Conservation (phyloP, 768 basidiomycete genomes). For the Boletus fagicola region DNA sequence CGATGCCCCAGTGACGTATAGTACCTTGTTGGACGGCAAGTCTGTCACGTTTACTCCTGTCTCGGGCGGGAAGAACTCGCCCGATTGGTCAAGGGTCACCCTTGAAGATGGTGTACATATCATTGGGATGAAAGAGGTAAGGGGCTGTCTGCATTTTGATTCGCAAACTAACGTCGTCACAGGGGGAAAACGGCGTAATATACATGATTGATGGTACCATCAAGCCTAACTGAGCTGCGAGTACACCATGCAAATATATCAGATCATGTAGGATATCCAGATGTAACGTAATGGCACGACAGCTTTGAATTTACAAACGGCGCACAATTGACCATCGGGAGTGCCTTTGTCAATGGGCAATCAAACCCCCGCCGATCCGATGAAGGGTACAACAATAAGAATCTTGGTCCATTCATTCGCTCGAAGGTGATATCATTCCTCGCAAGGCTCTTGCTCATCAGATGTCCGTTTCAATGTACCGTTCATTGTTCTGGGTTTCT, state of each 20-base stretch:
- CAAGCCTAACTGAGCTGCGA: constrained; percentile 17
- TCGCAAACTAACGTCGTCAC: not conserved
- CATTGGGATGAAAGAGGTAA: constrained; percentile 59
- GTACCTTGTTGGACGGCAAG: constrained; percentile 59
- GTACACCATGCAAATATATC: not conserved
- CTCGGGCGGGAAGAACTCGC: constrained; percentile 32
- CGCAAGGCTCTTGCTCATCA: not conserved
- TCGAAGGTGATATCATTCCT: not conserved
- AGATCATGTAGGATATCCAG: not conserved
- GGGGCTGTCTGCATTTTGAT: constrained; percentile 3
- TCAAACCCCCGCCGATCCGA: not conserved
- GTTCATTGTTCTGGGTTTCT: not conserved
- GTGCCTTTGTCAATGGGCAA: not conserved
- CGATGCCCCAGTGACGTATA: constrained; percentile 38
- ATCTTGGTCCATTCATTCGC: not conserved
- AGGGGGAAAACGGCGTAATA: constrained; percentile 46
- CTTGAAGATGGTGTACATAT: constrained; percentile 59
- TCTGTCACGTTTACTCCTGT: constrained; percentile 52
- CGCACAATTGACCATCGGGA: not conserved
- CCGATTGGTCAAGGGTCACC: constrained; percentile 58
- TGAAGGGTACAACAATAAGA: not conserved
- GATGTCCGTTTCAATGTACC: not conserved
- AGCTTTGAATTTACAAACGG: not conserved
- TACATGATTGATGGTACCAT: constrained; percentile 44
- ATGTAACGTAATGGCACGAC: not conserved